Base-by-base conservation (phyloP, 2,329 filamentous ascomycete species). In the Colletotrichum lindemuthianum region DNA sequence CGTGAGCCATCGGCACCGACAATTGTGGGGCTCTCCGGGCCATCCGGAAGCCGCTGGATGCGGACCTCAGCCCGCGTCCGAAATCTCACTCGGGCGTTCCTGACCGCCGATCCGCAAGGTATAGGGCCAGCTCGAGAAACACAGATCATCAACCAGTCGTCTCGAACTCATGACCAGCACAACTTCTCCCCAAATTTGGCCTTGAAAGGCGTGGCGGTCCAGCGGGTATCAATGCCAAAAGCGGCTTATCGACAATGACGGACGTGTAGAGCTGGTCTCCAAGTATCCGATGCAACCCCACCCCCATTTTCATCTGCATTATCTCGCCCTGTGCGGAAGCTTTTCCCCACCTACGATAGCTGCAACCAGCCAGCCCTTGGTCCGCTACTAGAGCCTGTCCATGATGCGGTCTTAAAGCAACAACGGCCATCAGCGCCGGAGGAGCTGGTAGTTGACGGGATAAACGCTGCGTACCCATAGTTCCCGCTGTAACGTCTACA, bases 221-320 rank as follows among this genome's bases (percentile, higher is more conserved):
- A n/a, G 34, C 36, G 16, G n/a, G 10, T 55, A 54, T 60, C 49
- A 15, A 37, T 40, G 15, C 13, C 8, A 15, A 41, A 16, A 3
- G 15, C 4, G n/a, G 8, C 56, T 64, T 54, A 60, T 64, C 60
- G 32, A 36, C n/a, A 53, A 53, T 15, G 3, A n/a, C 24, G 37
- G 15, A 16, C 32, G 43, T 41, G 39, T 37, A 40, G 44, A 36
- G 34, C 50, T 32, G 48, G 41, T 13, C 15, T 55, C n/a, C 36
- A 39, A 16, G 44, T 32, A 10, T 15, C 12, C 13, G 24, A 37
- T 54, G 40, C 24, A 60, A 52, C 60, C 60, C 56, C 60, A 39
- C 60, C 60, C 60, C 60, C 60, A 64, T 64, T 64, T 44, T 41
- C 48, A 53, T n/a, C 33, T 39, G 3, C 60, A 50, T 41, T 60